Evolutionary conservation across 768 basidiomycete genomes (phyloP), one percentile per base, ranked within the genome.

Genomic region (Rhodotorula babjevae): DNA sequence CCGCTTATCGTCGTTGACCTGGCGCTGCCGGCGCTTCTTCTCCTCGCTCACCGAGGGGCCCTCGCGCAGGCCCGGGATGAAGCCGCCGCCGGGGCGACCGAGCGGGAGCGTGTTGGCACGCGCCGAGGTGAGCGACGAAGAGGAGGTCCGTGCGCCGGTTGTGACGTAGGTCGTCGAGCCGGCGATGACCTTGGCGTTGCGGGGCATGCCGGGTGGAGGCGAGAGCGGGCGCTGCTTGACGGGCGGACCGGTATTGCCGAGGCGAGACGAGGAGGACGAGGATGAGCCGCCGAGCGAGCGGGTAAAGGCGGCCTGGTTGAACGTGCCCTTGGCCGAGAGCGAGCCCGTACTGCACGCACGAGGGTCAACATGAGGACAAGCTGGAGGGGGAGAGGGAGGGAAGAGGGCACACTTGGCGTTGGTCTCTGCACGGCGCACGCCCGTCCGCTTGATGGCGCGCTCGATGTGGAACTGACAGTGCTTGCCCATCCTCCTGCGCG

Each of bases 401-500:
- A 33, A n/a, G 23, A 21, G 50, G 46, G 83, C 87, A 29, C 71
- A 94, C 93, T 91, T 90, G 14, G 83, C 82, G 27, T 90, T 85
- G 77, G 97, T 96, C 81, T 99, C 96, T 1, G 95, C 85, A 60
- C 95, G 85, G 0, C 86, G 86, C 0, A 90, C 88, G 16, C 93
- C 84, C 25, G 85, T 84, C 31, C 87, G 83, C 80, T 91, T 85
- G 8, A 98, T 87, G 0, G 93, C 91, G 33, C 85, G 84, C 72
- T 92, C 88, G 53, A 97, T 80, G 82, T 99, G 96, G 81, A 87
- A 99, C 56, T 97, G 94, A 81, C 96, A 99, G 7, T 90, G 88
- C 29, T 90, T 89, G 85, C 77, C 73, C 21, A 90, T 85, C 42
- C 93, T 88, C 75, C 89, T 92, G 82, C 27, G 29, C 14, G 14